Conservation (phyloP, 1,284 basidiomycete genomes). For the Boletellus sp. region DNA sequence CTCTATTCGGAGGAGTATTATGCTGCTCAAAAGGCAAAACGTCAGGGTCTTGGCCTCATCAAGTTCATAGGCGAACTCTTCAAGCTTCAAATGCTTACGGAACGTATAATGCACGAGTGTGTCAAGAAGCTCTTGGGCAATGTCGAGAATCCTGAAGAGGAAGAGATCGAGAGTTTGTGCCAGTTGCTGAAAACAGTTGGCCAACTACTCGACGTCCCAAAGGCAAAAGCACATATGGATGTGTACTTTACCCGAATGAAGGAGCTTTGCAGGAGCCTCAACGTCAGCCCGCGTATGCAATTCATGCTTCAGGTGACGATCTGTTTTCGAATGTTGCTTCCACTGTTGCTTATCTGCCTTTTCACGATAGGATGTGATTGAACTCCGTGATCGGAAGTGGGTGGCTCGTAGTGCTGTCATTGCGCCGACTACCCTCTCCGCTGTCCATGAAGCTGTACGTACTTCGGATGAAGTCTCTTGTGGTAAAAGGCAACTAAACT, state of each 20-base stretch:
- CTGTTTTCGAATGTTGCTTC: not conserved
- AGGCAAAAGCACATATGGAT: slow-evolving; percentile 83
- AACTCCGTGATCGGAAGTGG: slow-evolving; percentile 86
- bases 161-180: slow-evolving; percentile 95
- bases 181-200: slow-evolving; percentile 91
- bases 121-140: slow-evolving; percentile 92
- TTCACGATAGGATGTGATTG: slow-evolving; percentile 73
- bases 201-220: slow-evolving; percentile 71
- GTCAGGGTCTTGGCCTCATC: slow-evolving; percentile 93
- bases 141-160: slow-evolving; percentile 93
- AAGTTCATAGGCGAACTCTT: slow-evolving; percentile 98
- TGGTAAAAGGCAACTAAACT: slow-evolving; percentile 9
- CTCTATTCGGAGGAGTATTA: slow-evolving; percentile 97
- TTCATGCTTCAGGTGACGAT: slow-evolving; percentile 88
- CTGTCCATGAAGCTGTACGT: slow-evolving; percentile 83
- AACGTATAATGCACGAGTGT: slow-evolving; percentile 95
- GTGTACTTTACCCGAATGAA: slow-evolving; percentile 92
- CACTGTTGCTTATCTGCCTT: slow-evolving; percentile 8
- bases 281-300: slow-evolving; percentile 84
- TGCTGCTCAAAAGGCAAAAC: slow-evolving; percentile 93
- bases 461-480: slow-evolving; percentile 7
- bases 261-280: slow-evolving; percentile 69
- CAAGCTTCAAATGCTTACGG: slow-evolving; percentile 93
- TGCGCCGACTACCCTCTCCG: slow-evolving; percentile 86
- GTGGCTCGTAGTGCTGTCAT: slow-evolving; percentile 66